Evolutionary conservation across 2,329 filamentous ascomycete species (phyloP).

Genomic region (Cytospora leucostoma): DNA sequence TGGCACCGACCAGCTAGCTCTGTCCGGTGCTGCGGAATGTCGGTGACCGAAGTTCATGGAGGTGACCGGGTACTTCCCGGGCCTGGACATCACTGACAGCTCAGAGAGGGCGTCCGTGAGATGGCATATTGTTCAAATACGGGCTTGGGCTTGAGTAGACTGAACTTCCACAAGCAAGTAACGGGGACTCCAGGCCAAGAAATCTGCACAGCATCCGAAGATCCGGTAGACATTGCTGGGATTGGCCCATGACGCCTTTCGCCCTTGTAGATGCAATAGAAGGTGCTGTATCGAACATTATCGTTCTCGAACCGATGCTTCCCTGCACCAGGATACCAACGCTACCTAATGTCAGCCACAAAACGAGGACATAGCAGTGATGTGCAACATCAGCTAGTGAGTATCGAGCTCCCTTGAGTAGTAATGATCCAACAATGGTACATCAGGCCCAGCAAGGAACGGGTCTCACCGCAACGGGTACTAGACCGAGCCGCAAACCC

Average conservation of each 20-base stretch:
- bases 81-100: constrained; percentile 33
- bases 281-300: constrained; percentile 6
- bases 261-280: background rate
- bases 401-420: background rate
- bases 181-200: constrained; percentile 20
- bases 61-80: constrained; percentile 41
- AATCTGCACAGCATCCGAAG: constrained; percentile 1
- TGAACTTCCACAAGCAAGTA: constrained; percentile 21
- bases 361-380: background rate
- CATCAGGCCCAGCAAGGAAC: background rate
- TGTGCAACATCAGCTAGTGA: constrained; percentile 22
- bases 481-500: constrained; percentile 6
- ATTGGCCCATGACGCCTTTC: constrained; percentile 3
- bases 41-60: constrained; percentile 48
- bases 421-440: background rate
- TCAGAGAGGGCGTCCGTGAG: constrained; percentile 12
- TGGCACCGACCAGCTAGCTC: constrained; percentile 32
- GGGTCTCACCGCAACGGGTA: constrained; percentile 11
- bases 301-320: constrained; percentile 7
- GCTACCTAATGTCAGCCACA: constrained; percentile 9
- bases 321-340: constrained; percentile 19
- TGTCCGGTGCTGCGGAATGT: constrained; percentile 42
- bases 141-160: constrained; percentile 8
- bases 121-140: constrained; percentile 8
- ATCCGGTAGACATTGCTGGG: constrained; percentile 10